Conservation (phyloP, 495 filamentous ascomycete genomes). For the Penicillium bovifimosum region DNA sequence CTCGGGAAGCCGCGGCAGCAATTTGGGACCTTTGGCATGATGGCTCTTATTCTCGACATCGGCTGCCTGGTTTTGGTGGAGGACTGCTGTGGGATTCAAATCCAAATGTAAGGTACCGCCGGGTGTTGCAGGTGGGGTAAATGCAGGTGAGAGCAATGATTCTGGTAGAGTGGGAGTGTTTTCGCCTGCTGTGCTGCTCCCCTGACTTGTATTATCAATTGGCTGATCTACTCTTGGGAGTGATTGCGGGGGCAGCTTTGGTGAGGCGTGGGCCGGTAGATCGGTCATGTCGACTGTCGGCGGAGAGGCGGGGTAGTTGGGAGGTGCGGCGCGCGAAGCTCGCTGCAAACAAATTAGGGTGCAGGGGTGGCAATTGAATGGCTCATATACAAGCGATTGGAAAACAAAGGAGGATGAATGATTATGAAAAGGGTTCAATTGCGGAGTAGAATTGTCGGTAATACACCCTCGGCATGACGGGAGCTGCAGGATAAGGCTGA, state of each 20-base stretch:
- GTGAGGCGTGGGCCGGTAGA: constrained; percentile 47
- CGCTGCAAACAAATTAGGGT: neutral
- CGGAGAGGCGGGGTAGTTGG: constrained; percentile 5
- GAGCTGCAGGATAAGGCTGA: neutral
- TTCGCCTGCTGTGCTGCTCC: constrained; percentile 18
- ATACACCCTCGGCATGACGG: constrained; percentile 12
- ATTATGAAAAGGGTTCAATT: constrained; percentile 7
- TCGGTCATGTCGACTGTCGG: constrained; percentile 40
- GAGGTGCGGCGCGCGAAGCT: neutral
- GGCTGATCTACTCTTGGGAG: constrained; percentile 19
- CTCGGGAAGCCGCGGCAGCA: constrained; percentile 63
- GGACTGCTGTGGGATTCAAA: constrained; percentile 34
- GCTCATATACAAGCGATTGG: neutral
- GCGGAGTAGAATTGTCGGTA: constrained; percentile 16
- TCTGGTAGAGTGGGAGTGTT: constrained; percentile 42
- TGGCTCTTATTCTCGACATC: constrained; percentile 30
- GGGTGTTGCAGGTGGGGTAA: constrained; percentile 71
- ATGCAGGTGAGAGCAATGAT: constrained; percentile 64
- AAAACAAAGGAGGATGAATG: neutral
- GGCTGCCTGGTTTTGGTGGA: constrained; percentile 29
- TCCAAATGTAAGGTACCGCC: constrained; percentile 51
- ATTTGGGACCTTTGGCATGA: constrained; percentile 53
- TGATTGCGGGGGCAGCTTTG: constrained; percentile 43
- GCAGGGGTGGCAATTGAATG: neutral
- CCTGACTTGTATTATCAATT: constrained; percentile 19